Percentiles rank a stretch among this genome's conserved stretches.
Conservation (phyloP, 495 filamentous ascomycete genomes). For the Evansstolkia leycettana region DNA sequence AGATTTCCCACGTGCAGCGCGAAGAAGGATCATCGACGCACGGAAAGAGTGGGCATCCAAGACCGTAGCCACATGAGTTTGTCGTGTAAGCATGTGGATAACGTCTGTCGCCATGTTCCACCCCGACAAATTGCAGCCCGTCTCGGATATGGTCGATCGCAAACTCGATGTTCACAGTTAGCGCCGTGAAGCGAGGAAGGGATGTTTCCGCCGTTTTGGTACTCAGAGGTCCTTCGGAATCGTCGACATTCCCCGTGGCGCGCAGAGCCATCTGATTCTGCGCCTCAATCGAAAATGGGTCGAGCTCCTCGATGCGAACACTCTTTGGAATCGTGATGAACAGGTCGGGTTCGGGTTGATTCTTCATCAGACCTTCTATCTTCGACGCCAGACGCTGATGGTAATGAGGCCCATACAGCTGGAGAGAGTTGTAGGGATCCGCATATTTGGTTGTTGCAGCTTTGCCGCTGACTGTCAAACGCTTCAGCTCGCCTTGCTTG, state of each 20-base stretch:
- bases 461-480: slow-evolving; percentile 59
- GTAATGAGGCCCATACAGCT: slow-evolving; percentile 65
- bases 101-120: slow-evolving; percentile 59
- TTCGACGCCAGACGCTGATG: slow-evolving; percentile 59
- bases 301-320: slow-evolving; percentile 53
- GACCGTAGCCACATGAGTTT: slow-evolving; percentile 63
- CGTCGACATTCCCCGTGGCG: slow-evolving; percentile 18
- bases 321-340: slow-evolving; percentile 50
- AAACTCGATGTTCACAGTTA: slow-evolving; percentile 62
- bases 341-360: slow-evolving; percentile 46
- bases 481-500: slow-evolving; percentile 67
- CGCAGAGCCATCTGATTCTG: slow-evolving; percentile 35
- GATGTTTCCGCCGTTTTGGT: slow-evolving; percentile 23
- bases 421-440: slow-evolving; percentile 59
- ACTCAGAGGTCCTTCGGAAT: slow-evolving; percentile 24
- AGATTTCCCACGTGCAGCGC: slow-evolving; percentile 76
- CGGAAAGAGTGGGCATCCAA: slow-evolving; percentile 76
- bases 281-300: slow-evolving; percentile 41
- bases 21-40: slow-evolving; percentile 75
- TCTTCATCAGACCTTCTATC: slow-evolving; percentile 49
- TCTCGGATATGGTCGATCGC: slow-evolving; percentile 59
- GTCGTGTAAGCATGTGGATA: slow-evolving; percentile 90
- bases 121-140: slow-evolving; percentile 82
- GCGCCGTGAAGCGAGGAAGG: slow-evolving; percentile 40
- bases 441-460: slow-evolving; percentile 44